Evolutionary conservation across 179 eudicot species (phyloP).

Genomic region (Drosera spatulata): DNA sequence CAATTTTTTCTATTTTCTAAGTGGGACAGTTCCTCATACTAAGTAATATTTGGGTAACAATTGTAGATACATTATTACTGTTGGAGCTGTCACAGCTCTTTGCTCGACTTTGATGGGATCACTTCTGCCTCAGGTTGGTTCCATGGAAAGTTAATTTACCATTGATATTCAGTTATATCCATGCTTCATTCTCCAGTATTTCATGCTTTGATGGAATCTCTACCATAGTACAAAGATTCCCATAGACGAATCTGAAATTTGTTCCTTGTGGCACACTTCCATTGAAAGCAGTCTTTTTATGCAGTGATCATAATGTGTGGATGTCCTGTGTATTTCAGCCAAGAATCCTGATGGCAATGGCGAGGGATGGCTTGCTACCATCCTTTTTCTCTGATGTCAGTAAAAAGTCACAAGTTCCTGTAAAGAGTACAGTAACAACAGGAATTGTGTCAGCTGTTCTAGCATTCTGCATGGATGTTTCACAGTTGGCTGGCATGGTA

Average conservation of each 20-base stretch:
- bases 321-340: slow-evolving; percentile 38
- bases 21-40: not conserved
- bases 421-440: slow-evolving; percentile 66
- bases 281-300: too few relatives aligned
- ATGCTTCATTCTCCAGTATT: not conserved
- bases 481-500: slow-evolving; percentile 92
- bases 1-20: not conserved
- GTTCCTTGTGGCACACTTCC: too few relatives aligned
- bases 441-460: slow-evolving; percentile 66
- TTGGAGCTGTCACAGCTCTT: slow-evolving; percentile 85
- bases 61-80: slow-evolving; percentile 65
- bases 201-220: too few relatives aligned
- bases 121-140: slow-evolving; percentile 77
- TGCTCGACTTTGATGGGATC: slow-evolving; percentile 97
- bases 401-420: slow-evolving; percentile 69
- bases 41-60: not conserved
- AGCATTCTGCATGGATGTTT: slow-evolving; percentile 88
- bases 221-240: too few relatives aligned
- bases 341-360: slow-evolving; percentile 95
- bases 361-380: slow-evolving; percentile 93
- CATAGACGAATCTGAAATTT: too few relatives aligned
- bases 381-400: slow-evolving; percentile 82
- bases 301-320: not conserved
- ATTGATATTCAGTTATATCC: not conserved
- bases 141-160: not conserved